Evolutionary conservation across 2,329 filamentous ascomycete species (phyloP).

Genomic region (Fusarium begoniae): DNA sequence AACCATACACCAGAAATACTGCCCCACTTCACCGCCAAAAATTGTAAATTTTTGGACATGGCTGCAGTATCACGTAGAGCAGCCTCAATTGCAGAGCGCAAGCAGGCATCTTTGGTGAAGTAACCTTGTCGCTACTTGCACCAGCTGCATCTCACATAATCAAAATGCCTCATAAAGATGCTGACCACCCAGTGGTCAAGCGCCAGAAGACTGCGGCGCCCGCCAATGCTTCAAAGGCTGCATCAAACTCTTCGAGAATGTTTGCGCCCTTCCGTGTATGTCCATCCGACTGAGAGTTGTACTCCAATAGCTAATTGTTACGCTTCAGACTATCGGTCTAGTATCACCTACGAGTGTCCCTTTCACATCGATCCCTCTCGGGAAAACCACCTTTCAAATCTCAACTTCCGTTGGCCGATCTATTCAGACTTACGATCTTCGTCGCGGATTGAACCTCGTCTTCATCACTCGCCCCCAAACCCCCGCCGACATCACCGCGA

Average conservation of each 20-base stretch:
- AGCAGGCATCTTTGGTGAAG: conserved; percentile 20
- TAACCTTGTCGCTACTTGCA: background rate
- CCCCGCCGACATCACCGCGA: conserved; percentile 85
- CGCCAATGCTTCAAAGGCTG: conserved; percentile 49
- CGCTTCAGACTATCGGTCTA: conserved; percentile 81
- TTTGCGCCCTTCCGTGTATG: conserved; percentile 93
- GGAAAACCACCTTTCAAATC: conserved; percentile 96
- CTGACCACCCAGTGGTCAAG: conserved; percentile 74
- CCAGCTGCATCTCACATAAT: conserved; percentile 13
- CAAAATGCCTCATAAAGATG: conserved; percentile 66
- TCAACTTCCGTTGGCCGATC: conserved; percentile 92
- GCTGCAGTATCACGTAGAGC: conserved; percentile 29
- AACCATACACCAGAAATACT: background rate
- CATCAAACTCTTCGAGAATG: conserved; percentile 73
- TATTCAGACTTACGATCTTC: conserved; percentile 95
- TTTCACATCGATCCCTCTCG: conserved; percentile 87
- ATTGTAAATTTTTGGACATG: conserved; percentile 42
- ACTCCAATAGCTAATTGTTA: background rate
- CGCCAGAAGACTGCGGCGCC: conserved; percentile 69
- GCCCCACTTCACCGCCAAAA: conserved; percentile 45
- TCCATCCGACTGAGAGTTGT: conserved; percentile 9
- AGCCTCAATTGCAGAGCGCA: conserved; percentile 32
- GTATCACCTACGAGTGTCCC: conserved; percentile 91
- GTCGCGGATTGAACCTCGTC: conserved; percentile 87
- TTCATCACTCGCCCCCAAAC: conserved; percentile 95